Base-by-base conservation (phyloP, 805 yeast genomes). In the Saturnispora kantuleensis region DNA sequence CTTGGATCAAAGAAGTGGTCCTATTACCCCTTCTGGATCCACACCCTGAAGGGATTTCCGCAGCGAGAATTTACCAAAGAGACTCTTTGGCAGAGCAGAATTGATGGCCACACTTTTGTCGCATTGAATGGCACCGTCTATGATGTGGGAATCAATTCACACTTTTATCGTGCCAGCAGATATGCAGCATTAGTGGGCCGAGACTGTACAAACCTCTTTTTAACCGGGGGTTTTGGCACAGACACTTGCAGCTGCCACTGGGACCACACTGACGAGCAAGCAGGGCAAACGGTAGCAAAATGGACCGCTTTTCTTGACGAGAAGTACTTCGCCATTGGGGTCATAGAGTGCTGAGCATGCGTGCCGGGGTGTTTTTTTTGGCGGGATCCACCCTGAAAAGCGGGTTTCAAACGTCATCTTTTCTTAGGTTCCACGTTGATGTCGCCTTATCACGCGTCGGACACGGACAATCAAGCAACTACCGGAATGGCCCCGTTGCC, bases 181-280 rank as follows among this genome's bases (percentile, higher is more conserved):
- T 83, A 83, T 56, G 53, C 66, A 9, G 62, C 69, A 35, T 72
- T 83, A 53, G 70, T 79, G 30, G 93, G 90, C 1, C 64, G 64
- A 36, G 93, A 83, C 58, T 74, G 77, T 34, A 79, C 87, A 2
- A 63, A 89, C 28, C 83, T 82, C 15, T 80, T 73, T 53, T 79
- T 74, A 3, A 82, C 86, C 1, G 89, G 89, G 3, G 82, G 88
- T 53, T 76, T 83, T 47, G 35, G 67, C 68, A 31, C 58, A 53
- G 12, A 75, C n/a, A 10, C 11, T n/a, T 38, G 73, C 31, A 82
- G 82, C 53, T 68, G 69, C 48, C 81, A 89, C 0, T 71, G 75
- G 57, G 90, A 84, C 56, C 16, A 28, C n/a, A 26, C 11, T 3
- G 40, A 40, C n/a, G 50, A 34, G 2, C 66, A 66, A 31, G 75